These are phyloP conservation scores for Tulasnella sp. DNA, from an alignment of 768 basidiomycete genomes.

Conservation along the genomic window DNA sequence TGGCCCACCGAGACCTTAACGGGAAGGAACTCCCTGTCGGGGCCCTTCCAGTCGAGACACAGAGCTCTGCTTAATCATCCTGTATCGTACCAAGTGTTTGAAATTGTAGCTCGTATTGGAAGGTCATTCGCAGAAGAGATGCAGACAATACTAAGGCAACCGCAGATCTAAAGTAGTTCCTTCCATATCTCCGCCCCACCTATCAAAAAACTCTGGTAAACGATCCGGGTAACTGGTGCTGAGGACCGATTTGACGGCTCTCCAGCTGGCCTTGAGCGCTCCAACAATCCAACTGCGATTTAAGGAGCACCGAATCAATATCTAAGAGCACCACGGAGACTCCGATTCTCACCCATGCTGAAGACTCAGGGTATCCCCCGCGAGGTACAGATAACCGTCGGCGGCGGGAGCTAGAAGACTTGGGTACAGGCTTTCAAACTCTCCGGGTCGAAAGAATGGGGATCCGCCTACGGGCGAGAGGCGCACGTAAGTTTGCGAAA, in stretches of 20 bases:
- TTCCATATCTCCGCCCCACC: background rate
- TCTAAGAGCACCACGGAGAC: background rate
- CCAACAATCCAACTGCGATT: constrained; percentile 34
- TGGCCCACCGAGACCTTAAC: background rate
- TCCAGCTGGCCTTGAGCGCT: constrained; percentile 32
- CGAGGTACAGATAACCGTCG: constrained; percentile 31
- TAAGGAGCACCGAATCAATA: background rate
- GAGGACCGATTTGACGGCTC: background rate
- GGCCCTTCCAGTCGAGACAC: background rate
- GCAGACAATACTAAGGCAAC: background rate
- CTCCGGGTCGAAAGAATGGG: constrained; percentile 38
- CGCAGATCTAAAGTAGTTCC: background rate
- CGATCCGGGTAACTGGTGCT: background rate
- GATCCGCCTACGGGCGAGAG: constrained; percentile 32
- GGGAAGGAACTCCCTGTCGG: background rate
- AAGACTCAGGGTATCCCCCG: constrained; percentile 35
- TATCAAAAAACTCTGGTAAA: background rate
- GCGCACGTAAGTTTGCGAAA: background rate
- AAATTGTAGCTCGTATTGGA: background rate
- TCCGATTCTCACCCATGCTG: constrained; percentile 30
- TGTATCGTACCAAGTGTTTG: background rate
- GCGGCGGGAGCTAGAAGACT: constrained; percentile 32
- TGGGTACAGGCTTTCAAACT: constrained; percentile 33
- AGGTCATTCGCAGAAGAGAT: no score
- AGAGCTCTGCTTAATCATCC: background rate